Evolutionary conservation across 306 rosid species (phyloP).

Genomic region (Trichosanthes cucumerina): DNA sequence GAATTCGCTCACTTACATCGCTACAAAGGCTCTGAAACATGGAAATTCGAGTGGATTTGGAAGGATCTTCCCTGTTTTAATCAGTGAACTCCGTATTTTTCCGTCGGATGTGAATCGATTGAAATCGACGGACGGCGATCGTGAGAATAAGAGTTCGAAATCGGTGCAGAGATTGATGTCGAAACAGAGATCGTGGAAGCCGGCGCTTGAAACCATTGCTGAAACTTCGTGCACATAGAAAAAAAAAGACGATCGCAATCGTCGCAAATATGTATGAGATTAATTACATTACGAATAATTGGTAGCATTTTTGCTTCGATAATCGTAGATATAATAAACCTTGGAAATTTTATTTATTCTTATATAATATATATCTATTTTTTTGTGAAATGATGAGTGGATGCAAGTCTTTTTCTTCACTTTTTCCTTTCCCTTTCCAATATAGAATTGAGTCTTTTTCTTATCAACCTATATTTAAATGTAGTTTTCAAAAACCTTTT

Average conservation of each 20-base stretch:
- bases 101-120: constrained; percentile 36
- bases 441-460: no score
- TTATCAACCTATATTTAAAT: no score
- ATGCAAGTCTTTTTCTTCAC: background rate
- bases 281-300: background rate
- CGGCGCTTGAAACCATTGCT: constrained; percentile 73
- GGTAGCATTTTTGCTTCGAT: background rate
- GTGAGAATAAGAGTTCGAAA: constrained; percentile 11
- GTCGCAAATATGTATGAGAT: background rate
- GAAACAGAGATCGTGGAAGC: constrained; percentile 84
- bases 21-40: constrained; percentile 47
- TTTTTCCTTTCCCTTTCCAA: no score
- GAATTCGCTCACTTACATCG: constrained; percentile 46
- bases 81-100: constrained; percentile 45
- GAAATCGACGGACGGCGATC: constrained; percentile 9
- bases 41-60: constrained; percentile 37
- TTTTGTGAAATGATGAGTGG: background rate
- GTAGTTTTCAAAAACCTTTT: no score
- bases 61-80: constrained; percentile 54
- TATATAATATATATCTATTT: background rate
- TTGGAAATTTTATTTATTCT: background rate
- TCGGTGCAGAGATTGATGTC: constrained; percentile 34
- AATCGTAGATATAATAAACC: background rate
- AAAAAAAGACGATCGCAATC: background rate
- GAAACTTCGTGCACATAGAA: constrained; percentile 35